A percentile compares a stretch with the other conserved stretches of the same genome.
phyloP scores from a whole-genome alignment of 2,329 filamentous ascomycete species.

The Chaetomium sp. region DNA sequence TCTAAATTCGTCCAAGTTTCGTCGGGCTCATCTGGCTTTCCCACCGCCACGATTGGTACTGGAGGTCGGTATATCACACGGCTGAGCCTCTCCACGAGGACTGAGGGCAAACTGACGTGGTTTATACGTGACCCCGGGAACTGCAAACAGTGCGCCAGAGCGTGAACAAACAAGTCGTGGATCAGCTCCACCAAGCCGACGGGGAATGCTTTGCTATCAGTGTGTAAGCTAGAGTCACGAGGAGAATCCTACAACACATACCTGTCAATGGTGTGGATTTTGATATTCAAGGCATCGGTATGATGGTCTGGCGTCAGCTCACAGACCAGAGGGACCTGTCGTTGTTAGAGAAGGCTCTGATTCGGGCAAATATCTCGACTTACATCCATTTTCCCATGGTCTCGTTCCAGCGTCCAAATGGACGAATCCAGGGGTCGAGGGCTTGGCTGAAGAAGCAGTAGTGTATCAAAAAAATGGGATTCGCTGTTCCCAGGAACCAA shows the following conservation, averaged over 20 bases:
- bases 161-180: constrained; percentile 25
- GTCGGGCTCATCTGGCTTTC: neutral
- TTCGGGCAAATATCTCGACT: constrained; percentile 22
- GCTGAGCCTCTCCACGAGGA: constrained; percentile 13
- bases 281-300: constrained; percentile 49
- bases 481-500: constrained; percentile 34
- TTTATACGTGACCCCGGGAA: constrained; percentile 27
- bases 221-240: neutral
- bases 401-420: constrained; percentile 52
- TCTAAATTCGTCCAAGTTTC: constrained; percentile 47
- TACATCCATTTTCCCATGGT: constrained; percentile 62
- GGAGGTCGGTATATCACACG: neutral
- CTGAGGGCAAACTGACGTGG: constrained; percentile 16
- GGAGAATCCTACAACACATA: constrained; percentile 24
- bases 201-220: constrained; percentile 23
- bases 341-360: neutral
- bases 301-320: constrained; percentile 57
- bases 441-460: constrained; percentile 71
- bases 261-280: constrained; percentile 58
- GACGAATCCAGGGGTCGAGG: constrained; percentile 47
- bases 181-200: constrained; percentile 20
- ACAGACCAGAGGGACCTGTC: constrained; percentile 63
- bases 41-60: too few species aligned
- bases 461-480: constrained; percentile 63
- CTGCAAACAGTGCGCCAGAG: constrained; percentile 24